Evolutionary conservation across 1,284 basidiomycete genomes (phyloP), one percentile per base, ranked within the genome.

Genomic region (Ceratobasidium sp.): DNA sequence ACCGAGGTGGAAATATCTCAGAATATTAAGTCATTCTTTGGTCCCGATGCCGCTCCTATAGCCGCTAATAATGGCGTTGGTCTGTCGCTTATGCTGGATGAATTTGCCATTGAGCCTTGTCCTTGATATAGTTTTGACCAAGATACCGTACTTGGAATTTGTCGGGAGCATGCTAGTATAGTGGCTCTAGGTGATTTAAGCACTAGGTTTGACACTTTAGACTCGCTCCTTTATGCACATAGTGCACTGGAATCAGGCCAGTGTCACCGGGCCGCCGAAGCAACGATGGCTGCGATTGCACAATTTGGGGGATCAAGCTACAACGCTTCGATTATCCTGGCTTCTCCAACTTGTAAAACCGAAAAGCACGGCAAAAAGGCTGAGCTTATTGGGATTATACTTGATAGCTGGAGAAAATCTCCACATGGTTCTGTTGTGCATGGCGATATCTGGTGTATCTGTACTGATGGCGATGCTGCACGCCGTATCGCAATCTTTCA

Each of bases 271-370:
- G 64, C 64, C 12, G 18, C 18, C 1, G 64, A 67, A 26, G 64
- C 52, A 3, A 67, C 64, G 0, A 53, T 67, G 50, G 52, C 39
- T 16, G 48, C 64, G 5, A 39, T 67, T 28, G 36, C 64, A 18
- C 30, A n/a, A 2, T 67, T 67, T 67, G 64, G 64, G 10, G 34
- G 45, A 16, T 55, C 48, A 28, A 26, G 57, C 39, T 67, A 67
- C 32, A 55, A 28, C 26, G n/a, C 64, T 18, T 3, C 52, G 1
- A 18, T 67, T 30, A 53, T 67, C 4, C 5, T 53, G 8, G 64
- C 52, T 1, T 67, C 64, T 43, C 21, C 18, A 14, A 67, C 64
- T 41, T 67, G 64, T 23, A 67, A 67, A 30, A 57, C 64, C 12
- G 64, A 67, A 26, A 55, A 53, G 18, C 2, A 36, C 12, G 14